A percentile compares a stretch with the other conserved stretches of the same genome.
These are phyloP conservation scores for Diospyros kaki DNA, from an alignment of 148 eudicot genomes.

Conservation along the genomic window DNA sequence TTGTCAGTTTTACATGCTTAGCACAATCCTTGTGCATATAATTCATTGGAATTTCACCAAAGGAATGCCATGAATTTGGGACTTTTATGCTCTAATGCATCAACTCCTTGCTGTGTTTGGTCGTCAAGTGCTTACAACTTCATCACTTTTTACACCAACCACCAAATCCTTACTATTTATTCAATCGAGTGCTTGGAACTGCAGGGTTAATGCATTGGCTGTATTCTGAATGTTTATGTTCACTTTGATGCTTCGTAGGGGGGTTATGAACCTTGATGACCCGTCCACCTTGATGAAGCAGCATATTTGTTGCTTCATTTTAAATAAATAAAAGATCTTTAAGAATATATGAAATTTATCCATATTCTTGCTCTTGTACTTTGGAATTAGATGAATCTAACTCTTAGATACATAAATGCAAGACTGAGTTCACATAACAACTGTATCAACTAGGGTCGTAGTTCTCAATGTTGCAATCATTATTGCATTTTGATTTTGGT, in stretches of 20 bases:
- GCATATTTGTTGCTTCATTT: slow-evolving; percentile 19
- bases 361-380: too few relatives aligned
- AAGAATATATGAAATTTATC: too few relatives aligned
- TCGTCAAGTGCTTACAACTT: slow-evolving; percentile 12
- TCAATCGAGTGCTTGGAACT: neutral
- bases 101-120: slow-evolving; percentile 13
- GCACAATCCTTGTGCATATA: too few relatives aligned
- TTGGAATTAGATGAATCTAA: too few relatives aligned
- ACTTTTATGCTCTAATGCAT: slow-evolving; percentile 14
- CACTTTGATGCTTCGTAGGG: slow-evolving; percentile 28
- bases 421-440: too few relatives aligned
- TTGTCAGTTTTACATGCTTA: too few relatives aligned
- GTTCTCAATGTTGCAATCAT: too few relatives aligned
- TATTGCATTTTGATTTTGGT: too few relatives aligned
- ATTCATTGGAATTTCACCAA: neutral
- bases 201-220: slow-evolving; percentile 31
- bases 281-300: slow-evolving; percentile 84
- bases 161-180: neutral
- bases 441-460: too few relatives aligned
- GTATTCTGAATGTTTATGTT: slow-evolving; percentile 33
- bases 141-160: slow-evolving; percentile 9
- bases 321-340: too few relatives aligned
- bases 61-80: neutral
- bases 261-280: slow-evolving; percentile 64
- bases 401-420: too few relatives aligned